These are phyloP conservation scores for Solanum hybrid DNA, from an alignment of 305 asterid genomes.

Conservation along the genomic window DNA sequence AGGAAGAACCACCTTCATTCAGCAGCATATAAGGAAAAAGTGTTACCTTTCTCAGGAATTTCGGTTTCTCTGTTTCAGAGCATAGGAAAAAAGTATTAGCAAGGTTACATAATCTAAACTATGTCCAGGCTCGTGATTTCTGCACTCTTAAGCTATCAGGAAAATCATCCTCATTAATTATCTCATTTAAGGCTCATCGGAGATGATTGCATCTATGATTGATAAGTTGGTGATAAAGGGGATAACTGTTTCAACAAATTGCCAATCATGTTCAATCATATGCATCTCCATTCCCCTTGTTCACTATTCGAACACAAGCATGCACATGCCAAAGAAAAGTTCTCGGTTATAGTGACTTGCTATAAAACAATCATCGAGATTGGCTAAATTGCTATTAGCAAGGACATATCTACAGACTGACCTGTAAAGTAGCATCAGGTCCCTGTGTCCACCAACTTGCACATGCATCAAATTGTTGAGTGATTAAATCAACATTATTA, in stretches of 20 bases:
- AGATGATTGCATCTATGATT: neutral
- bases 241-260: neutral
- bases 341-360: neutral
- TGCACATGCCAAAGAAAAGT: neutral
- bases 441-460: slow-evolving; percentile 99
- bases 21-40: neutral
- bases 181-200: neutral
- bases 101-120: neutral
- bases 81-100: neutral
- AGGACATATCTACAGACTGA: slow-evolving; percentile 18
- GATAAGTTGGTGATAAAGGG: neutral
- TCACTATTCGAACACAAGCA: neutral
- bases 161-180: neutral
- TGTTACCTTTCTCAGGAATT: neutral
- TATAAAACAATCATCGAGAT: neutral
- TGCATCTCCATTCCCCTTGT: neutral
- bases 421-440: slow-evolving; percentile 88
- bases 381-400: neutral
- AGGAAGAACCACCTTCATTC: neutral
- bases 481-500: slow-evolving; percentile 40
- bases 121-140: neutral
- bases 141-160: neutral
- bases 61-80: neutral
- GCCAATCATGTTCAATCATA: neutral
- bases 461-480: slow-evolving; percentile 93